Conservation (phyloP, 163 green algal genomes). For the Chlamydomonas reinhardtii region DNA sequence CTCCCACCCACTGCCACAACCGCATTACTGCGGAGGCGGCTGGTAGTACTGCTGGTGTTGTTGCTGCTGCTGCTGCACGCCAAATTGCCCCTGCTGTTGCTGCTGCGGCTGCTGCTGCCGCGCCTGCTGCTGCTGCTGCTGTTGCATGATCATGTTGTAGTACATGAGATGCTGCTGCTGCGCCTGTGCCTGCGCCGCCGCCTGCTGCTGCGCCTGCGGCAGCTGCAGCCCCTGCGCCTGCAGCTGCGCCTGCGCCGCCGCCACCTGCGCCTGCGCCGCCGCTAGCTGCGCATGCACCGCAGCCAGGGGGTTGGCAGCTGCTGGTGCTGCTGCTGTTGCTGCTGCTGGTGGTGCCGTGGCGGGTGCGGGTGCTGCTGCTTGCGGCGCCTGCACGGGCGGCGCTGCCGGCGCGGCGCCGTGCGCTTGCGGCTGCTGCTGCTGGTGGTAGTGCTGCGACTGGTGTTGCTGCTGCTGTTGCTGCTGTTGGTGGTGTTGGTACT, state of each 20-base stretch:
- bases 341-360: background rate
- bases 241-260: background rate
- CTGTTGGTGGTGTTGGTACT: background rate
- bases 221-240: constrained; percentile 7
- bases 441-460: background rate
- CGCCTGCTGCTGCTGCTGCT: background rate
- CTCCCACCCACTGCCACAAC: background rate
- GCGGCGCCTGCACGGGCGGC: no score
- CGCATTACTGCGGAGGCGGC: background rate
- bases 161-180: constrained; percentile 13
- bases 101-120: constrained; percentile 1
- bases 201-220: background rate
- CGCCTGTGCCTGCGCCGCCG: background rate
- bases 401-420: no score
- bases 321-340: background rate
- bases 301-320: no score
- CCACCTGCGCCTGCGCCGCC: no score
- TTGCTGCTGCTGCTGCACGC: no score
- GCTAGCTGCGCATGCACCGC: no score
- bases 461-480: background rate
- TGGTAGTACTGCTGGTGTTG: constrained; percentile 5
- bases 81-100: no score
- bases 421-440: background rate
- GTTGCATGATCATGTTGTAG: background rate
- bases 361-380: background rate